Base-by-base conservation (phyloP, 176 grass and related monocot genomes). In the Carex parvula region DNA sequence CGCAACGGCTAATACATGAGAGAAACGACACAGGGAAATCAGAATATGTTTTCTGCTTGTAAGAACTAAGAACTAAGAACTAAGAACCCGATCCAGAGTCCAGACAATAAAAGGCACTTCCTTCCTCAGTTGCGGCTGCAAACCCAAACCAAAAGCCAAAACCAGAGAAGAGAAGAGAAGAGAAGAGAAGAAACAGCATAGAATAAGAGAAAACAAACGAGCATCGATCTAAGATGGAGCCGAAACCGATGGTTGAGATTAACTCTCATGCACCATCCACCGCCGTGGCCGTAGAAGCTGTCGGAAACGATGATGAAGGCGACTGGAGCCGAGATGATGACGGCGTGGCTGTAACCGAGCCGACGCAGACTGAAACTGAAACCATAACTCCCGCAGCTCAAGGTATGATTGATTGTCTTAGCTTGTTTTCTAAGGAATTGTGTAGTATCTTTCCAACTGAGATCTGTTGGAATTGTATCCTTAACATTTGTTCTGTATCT, bases 301-400 rank as follows among this genome's bases (percentile, higher is more conserved):
- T 46, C 39, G 79, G 39, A 17, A 32, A 10, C 37, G 68, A 71
- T 41, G 79, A 41, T 71, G 80, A 63, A 60, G 54, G 44, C 57
- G 93, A 95, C 32, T 95, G 93, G 93, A 91, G 86, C 29, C 77
- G 81, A n/a, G 93, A 95, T 5, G 86, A 90, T 32, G 90, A 78
- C 71, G 93, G 11, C 76, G 76, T 60, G 3, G 52, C 48, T 55
- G 76, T 10, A 0, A 12, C 56, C 26, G 78, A 80, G 29, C 79
- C 79, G 55, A 82, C 53, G 60, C 59, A 82, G 13, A 66, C 20
- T 12, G 39, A 62, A 62, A 17, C 60, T 6, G 61, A 73, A 87
- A 37, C 70, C 44, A 21, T 39, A 10, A 65, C 68, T 56, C 13
- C 81, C 1, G 46, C 54, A n/a, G 16, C 79, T 0, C 82, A 92